Evolutionary conservation across 2,329 filamentous ascomycete genomes (phyloP), one percentile per base, ranked within the genome.

Genomic region (Fusarium praegraminearum): DNA sequence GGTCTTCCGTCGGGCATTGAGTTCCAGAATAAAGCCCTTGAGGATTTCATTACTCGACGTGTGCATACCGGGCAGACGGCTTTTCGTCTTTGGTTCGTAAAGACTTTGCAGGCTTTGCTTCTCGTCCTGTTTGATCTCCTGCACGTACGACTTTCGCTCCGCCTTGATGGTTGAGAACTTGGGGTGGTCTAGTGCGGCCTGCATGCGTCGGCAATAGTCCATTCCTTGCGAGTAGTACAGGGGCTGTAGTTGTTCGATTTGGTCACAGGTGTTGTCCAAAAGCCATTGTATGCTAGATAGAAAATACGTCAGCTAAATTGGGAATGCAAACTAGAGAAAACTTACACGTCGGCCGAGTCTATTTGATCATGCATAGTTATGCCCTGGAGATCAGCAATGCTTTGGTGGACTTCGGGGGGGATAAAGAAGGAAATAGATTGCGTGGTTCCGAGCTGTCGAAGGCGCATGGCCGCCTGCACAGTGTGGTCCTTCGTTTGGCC

Each of bases 371-470:
- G 57, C 41, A 73, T 65, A 13, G 67, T 69, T 32, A 71, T 73
- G 7, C 47, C 43, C 22, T 64, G 63, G 0, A 85, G 66, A 59
- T 89, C 86, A 0, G 85, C 73, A 51, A 91, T 90, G 57, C 85
- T 89, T 50, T 89, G 86, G 43, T 90, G 83, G 0, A 90, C 88
- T 70, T 90, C 88, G 0, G 84, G 86, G 0, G 88, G 86, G 0
- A 86, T 82, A 38, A 88, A 83, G 58, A 89, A 85, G 9, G 78
- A 78, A 1, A 90, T 73, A 0, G 84, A 84, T 60, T 91, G 88
- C 0, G 85, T 85, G 1, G 81, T 81, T 2, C 77, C 79, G 0
- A 91, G 78, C 50, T 90, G 85, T 1, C 89, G 83, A 1, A 91
- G 75, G 57, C 89, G 78, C 89, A 91, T 91, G 0, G 89, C 88